phyloP scores from a whole-genome alignment of 2,329 filamentous ascomycete genomes.

The Curvularia hawaiiensis region DNA sequence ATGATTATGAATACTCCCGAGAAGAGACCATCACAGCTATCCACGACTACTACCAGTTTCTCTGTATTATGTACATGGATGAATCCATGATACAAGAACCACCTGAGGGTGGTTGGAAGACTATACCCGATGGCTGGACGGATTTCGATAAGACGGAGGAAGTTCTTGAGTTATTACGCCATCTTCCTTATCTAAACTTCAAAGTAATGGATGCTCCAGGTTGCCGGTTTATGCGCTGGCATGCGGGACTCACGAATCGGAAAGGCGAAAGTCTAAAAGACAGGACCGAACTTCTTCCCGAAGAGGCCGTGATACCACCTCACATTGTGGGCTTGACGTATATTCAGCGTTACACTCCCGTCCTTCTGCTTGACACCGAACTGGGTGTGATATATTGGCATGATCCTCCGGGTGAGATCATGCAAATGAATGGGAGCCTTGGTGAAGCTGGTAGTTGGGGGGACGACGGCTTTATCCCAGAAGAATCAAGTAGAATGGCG shows the following conservation, averaged over 20 bases:
- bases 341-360: neutral
- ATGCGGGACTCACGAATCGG: neutral
- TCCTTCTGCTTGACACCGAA: slow-evolving; percentile 15
- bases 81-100: slow-evolving; percentile 11
- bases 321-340: slow-evolving; percentile 18
- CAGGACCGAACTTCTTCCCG: slow-evolving; percentile 1
- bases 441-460: slow-evolving; percentile 1
- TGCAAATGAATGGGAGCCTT: too few species aligned
- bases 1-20: slow-evolving; percentile 9
- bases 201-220: slow-evolving; percentile 6
- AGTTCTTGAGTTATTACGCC: slow-evolving; percentile 18
- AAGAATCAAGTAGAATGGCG: slow-evolving; percentile 18
- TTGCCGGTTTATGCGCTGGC: slow-evolving; percentile 6
- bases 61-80: slow-evolving; percentile 21
- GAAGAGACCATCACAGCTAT: slow-evolving; percentile 12
- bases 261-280: slow-evolving; percentile 1
- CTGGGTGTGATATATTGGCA: slow-evolving; percentile 17
- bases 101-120: slow-evolving; percentile 16
- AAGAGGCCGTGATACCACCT: slow-evolving; percentile 7
- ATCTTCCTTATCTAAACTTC: slow-evolving; percentile 6
- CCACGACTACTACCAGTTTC: slow-evolving; percentile 16
- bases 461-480: neutral
- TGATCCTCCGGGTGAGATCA: slow-evolving; percentile 4
- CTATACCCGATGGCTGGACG: slow-evolving; percentile 8
- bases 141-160: slow-evolving; percentile 14